Evolutionary conservation across 1,139 yeast species (phyloP).

Genomic region (Candida sp.): DNA sequence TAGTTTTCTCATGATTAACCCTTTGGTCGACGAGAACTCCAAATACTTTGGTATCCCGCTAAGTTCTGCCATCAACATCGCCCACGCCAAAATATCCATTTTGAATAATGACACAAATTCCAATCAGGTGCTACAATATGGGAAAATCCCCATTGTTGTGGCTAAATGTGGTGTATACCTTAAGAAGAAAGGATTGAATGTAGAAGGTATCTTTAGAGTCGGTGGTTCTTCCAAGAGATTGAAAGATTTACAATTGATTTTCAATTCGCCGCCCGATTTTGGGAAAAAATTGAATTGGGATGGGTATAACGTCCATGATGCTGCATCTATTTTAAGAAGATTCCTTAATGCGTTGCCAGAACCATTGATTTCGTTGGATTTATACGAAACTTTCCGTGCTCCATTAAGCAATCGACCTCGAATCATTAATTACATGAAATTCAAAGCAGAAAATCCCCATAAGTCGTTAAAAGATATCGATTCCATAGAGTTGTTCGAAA

Average conservation of each 20-base stretch:
- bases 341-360: constrained; percentile 88
- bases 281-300: constrained; percentile 91
- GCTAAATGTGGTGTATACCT: constrained; percentile 91
- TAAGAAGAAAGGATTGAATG: constrained; percentile 69
- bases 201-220: constrained; percentile 91
- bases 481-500: constrained; percentile 2
- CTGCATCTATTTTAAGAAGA: constrained; percentile 85
- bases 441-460: constrained; percentile 44
- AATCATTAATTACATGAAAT: constrained; percentile 60
- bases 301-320: constrained; percentile 96
- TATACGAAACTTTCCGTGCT: constrained; percentile 76
- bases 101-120: constrained; percentile 45
- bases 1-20: constrained; percentile 46
- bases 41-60: constrained; percentile 85
- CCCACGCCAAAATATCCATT: constrained; percentile 72
- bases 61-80: constrained; percentile 65
- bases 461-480: constrained; percentile 17
- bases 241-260: constrained; percentile 77
- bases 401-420: constrained; percentile 65
- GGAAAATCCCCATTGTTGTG: constrained; percentile 83
- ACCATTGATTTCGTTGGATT: constrained; percentile 78
- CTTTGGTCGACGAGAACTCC: constrained; percentile 45
- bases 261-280: constrained; percentile 84
- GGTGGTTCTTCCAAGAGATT: constrained; percentile 91
- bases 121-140: constrained; percentile 63